Percentiles rank a stretch among this genome's conserved stretches.
phyloP scores from a whole-genome alignment of 257 asterid species.

The Misopates orontium region DNA sequence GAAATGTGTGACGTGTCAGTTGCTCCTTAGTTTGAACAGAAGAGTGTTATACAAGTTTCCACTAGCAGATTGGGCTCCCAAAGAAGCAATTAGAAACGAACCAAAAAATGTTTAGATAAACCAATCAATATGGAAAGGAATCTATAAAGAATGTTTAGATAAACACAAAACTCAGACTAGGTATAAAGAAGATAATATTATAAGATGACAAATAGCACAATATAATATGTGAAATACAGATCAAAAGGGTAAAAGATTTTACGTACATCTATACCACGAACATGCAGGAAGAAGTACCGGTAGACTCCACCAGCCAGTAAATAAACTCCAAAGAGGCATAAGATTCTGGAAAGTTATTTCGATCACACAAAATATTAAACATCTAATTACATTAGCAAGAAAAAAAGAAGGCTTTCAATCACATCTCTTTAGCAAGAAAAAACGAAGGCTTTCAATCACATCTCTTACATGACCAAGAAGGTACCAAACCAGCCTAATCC shows the following conservation, averaged over 20 bases:
- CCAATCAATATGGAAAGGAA: too few species aligned
- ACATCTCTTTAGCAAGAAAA: neutral
- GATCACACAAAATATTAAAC: slow-evolving; percentile 16
- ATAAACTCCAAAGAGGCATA: slow-evolving; percentile 80
- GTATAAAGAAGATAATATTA: neutral
- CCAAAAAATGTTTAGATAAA: neutral
- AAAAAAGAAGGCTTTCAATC: slow-evolving; percentile 15
- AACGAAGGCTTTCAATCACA: slow-evolving; percentile 12
- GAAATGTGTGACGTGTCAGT: neutral
- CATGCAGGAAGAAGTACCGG: slow-evolving; percentile 70
- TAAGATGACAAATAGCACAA: slow-evolving; percentile 2
- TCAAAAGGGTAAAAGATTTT: slow-evolving; percentile 19
- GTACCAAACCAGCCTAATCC: slow-evolving; percentile 90
- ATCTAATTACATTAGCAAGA: slow-evolving; percentile 10
- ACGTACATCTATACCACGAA: slow-evolving; percentile 93
- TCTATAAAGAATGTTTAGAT: too few species aligned
- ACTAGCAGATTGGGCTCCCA: neutral
- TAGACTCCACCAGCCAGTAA: slow-evolving; percentile 71
- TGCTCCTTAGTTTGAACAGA: neutral
- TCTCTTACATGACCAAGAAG: slow-evolving; percentile 55
- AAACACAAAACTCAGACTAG: slow-evolving; percentile 6
- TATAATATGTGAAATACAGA: slow-evolving; percentile 11
- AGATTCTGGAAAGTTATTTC: slow-evolving; percentile 46
- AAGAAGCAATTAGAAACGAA: neutral
- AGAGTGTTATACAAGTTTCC: neutral